Evolutionary conservation across 2,329 filamentous ascomycete species (phyloP).

Genomic region (Thielaviopsis euricoi): DNA sequence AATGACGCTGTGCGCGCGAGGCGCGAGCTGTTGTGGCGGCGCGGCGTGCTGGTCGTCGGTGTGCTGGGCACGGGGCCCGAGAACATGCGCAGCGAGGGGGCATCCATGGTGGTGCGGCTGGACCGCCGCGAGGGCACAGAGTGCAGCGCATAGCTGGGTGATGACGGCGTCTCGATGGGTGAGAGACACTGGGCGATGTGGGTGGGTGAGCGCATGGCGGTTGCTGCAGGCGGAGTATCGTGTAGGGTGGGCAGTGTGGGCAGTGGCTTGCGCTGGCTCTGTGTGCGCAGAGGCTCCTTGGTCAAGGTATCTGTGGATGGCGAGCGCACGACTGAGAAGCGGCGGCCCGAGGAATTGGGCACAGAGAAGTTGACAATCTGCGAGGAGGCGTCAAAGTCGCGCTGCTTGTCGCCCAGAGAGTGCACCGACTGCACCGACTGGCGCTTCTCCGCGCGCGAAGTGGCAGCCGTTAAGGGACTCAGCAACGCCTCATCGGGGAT

Average conservation of each 20-base stretch:
- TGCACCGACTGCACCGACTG: conserved; percentile 32
- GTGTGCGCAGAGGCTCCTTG: conserved; percentile 4
- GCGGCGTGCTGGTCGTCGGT: background rate
- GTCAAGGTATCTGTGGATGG: conserved; percentile 6
- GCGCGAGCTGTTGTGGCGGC: conserved; percentile 5
- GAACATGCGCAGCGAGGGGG: background rate
- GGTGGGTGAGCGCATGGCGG: background rate
- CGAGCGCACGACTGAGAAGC: conserved; percentile 8
- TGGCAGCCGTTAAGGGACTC: conserved; percentile 27
- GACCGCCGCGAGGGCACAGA: background rate
- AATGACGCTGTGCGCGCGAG: background rate
- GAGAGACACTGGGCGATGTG: background rate
- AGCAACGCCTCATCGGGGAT: background rate
- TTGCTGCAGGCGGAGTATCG: background rate
- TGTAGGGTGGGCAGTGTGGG: conserved; percentile 2
- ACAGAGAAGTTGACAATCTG: conserved; percentile 9
- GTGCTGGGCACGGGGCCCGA: background rate
- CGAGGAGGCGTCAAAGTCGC: too few relatives aligned
- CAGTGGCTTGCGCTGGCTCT: conserved; percentile 2
- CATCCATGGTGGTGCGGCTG: background rate
- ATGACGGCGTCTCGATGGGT: background rate
- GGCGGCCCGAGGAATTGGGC: conserved; percentile 3
- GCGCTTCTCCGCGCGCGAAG: conserved; percentile 32
- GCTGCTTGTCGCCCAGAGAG: conserved; percentile 6
- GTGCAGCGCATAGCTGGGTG: background rate